Evolutionary conservation across 441 rosid species (phyloP).

Genomic region (Erysimum pusillum): DNA sequence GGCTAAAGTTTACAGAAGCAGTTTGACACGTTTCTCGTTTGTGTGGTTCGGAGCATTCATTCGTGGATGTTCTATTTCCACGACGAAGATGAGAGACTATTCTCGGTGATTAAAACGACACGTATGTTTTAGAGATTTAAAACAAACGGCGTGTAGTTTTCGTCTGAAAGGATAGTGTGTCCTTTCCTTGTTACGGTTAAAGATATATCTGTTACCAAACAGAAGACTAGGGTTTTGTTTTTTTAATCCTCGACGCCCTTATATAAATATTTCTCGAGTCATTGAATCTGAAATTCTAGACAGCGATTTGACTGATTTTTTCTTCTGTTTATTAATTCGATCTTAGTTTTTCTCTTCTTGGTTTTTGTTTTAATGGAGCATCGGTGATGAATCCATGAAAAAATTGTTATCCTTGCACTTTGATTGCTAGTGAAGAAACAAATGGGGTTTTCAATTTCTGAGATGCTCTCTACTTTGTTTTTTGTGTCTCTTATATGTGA

Average conservation of each 20-base stretch:
- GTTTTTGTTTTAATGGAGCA: conserved; percentile 38
- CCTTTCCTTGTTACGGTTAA: background rate
- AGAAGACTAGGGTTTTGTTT: conserved; percentile 28
- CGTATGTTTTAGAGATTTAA: background rate
- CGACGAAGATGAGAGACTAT: conserved; percentile 26
- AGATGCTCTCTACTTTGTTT: conserved; percentile 59
- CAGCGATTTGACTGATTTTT: background rate
- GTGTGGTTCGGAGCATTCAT: conserved; percentile 20
- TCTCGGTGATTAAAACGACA: conserved; percentile 13
- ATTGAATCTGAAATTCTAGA: rapidly evolving
- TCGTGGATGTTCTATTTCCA: conserved; percentile 39
- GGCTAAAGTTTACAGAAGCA: conserved; percentile 5
- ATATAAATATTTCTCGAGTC: background rate
- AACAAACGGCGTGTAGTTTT: conserved; percentile 5
- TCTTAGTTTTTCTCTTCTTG: background rate
- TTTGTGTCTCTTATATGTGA: background rate
- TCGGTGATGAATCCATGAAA: conserved; percentile 64
- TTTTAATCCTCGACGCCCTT: background rate
- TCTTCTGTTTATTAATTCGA: background rate
- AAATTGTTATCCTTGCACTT: conserved; percentile 86
- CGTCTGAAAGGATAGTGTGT: background rate
- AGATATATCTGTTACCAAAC: conserved; percentile 33
- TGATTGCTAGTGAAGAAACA: conserved; percentile 72
- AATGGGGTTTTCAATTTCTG: conserved; percentile 67
- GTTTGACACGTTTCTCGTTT: conserved; percentile 39